These are phyloP conservation scores for Penicillium hordei DNA, from an alignment of 2,329 filamentous ascomycete species.

Conservation along the genomic window DNA sequence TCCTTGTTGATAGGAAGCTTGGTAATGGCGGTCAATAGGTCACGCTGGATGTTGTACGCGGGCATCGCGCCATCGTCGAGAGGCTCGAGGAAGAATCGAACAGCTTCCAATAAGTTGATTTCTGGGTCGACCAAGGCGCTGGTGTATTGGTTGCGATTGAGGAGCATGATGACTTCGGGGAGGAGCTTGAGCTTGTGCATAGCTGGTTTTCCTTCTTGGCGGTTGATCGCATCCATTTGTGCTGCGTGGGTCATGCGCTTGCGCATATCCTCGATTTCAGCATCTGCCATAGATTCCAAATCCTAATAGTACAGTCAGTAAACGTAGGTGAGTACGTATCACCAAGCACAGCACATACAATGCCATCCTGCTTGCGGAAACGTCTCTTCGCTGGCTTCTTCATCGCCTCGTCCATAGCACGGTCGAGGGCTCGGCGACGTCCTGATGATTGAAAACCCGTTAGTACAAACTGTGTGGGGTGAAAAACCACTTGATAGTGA, in stretches of 20 bases:
- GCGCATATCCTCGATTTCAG: conserved; percentile 84
- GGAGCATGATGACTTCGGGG: conserved; percentile 80
- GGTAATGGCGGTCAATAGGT: conserved; percentile 78
- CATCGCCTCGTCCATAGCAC: conserved; percentile 82
- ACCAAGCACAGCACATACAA: conserved; percentile 57
- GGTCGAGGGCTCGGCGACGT: conserved; percentile 77
- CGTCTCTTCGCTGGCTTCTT: conserved; percentile 75
- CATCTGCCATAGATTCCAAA: conserved; percentile 84
- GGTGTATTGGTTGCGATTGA: conserved; percentile 81
- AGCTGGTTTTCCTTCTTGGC: conserved; percentile 75
- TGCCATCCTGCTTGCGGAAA: conserved; percentile 77
- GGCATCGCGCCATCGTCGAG: conserved; percentile 90
- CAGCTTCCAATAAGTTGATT: conserved; percentile 88
- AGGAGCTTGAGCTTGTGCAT: conserved; percentile 92
- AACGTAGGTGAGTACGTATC: background rate
- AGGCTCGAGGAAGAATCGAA: conserved; percentile 96
- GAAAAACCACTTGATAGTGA: background rate
- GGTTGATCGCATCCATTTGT: conserved; percentile 78
- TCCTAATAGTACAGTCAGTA: conserved; percentile 57
- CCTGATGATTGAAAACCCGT: conserved; percentile 40
- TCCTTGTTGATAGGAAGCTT: conserved; percentile 90
- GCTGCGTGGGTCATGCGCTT: conserved; percentile 88
- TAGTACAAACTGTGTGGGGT: background rate
- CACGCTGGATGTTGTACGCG: conserved; percentile 95
- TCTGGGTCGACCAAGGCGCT: conserved; percentile 89